phyloP scores from a whole-genome alignment of 345 rosid genomes.

The Hevea brasiliensis region DNA sequence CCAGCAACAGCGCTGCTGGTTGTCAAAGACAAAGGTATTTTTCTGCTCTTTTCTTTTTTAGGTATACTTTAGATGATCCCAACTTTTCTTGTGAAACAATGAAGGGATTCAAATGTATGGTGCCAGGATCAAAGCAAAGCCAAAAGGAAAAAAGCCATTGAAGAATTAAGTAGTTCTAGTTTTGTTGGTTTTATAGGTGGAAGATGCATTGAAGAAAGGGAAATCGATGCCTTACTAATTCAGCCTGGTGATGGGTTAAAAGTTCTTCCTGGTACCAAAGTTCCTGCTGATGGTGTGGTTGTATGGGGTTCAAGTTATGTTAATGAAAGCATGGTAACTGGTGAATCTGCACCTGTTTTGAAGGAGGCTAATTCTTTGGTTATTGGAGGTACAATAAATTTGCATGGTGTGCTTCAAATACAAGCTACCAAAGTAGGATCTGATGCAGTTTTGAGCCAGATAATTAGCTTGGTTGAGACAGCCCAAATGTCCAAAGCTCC shows the following conservation, averaged over 20 bases:
- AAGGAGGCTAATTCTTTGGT: conserved; percentile 76
- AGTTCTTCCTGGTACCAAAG: conserved; percentile 93
- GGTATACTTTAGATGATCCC: background rate
- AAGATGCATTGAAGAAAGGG: conserved; percentile 68
- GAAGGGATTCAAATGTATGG: background rate
- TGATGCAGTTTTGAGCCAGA: conserved; percentile 92
- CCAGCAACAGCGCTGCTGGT: conserved; percentile 91
- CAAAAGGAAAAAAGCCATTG: background rate
- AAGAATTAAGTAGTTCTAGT: conserved; percentile 9
- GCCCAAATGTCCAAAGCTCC: conserved; percentile 99
- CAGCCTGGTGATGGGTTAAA: conserved; percentile 90
- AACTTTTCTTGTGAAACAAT: too few relatives aligned
- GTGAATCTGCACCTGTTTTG: conserved; percentile 79
- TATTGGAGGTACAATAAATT: conserved; percentile 94
- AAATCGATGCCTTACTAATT: conserved; percentile 88
- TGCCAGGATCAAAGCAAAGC: background rate
- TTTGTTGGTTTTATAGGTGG: conserved; percentile 53
- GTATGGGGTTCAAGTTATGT: conserved; percentile 95
- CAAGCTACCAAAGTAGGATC: conserved; percentile 90
- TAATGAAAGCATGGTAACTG: conserved; percentile 98
- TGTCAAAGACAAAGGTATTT: conserved; percentile 72
- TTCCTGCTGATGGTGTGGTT: conserved; percentile 95
- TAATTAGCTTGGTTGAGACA: conserved; percentile 94
- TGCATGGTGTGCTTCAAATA: conserved; percentile 86
- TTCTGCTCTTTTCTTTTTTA: background rate